Base-by-base conservation (phyloP, 2,329 filamentous ascomycete species). In the Cordyceps cateniannulata region DNA sequence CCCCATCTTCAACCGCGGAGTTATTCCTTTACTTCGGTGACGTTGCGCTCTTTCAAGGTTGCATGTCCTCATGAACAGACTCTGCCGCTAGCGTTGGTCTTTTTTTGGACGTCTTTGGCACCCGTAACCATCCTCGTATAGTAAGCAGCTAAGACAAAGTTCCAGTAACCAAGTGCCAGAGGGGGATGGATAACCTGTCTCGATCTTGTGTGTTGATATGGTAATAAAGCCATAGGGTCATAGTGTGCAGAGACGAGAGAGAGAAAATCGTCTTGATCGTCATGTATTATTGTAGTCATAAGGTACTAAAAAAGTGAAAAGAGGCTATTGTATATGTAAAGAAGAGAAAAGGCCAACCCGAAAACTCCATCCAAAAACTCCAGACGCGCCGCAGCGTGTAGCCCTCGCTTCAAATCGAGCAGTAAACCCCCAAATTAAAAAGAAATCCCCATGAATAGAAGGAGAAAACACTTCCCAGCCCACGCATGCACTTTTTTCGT, bases 311-410 rank as follows among this genome's bases (percentile, higher is more conserved):
- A 56, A n/a, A 18, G 40, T 44, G 20, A 40, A 45, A 29, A 40
- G 27, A 10, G 50, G 25, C n/a, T 59, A 62, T 57, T 25, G 54
- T 53, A 49, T 57, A 51, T 49, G 29, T 18, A 20, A 60, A 63
- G 24, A 50, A 54, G 32, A 25, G n/a, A 32, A 18, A 44, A 47
- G 22, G 38, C 47, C 47, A 9, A 29, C 10, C 3, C 29, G 16
- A n/a, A 32, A 53, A 32, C 24, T 25, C 52, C 49, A 24, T 44
- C 47, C 18, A 22, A 32, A n/a, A 38, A 53, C 59, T 51, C 51
- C 55, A 38, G 53, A 35, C 52, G 61, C 49, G 53, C 59, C 24
- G 25, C 49, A 52, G 45, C n/a, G 45, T 27, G 45, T 27, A 49
- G 40, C 55, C 45, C 45, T 58, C 55, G 55, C 55, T 49, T 16